Evolutionary conservation across 345 rosid species (phyloP).

Genomic region (Eucalyptus erythrocorys): DNA sequence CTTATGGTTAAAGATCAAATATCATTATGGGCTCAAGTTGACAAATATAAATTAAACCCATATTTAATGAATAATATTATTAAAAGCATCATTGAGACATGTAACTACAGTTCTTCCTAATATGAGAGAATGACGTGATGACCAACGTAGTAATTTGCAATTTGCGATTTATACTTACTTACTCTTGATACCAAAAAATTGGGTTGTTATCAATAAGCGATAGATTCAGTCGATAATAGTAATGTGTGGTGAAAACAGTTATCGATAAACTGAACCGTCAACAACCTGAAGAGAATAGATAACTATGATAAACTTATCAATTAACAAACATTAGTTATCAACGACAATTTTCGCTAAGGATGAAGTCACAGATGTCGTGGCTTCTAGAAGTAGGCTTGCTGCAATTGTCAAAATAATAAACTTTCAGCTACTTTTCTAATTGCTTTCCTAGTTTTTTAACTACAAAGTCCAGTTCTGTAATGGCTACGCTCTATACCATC

Average conservation of each 20-base stretch:
- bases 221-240: background rate
- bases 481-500: background rate
- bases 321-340: background rate
- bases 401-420: background rate
- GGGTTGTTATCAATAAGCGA: background rate
- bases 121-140: background rate
- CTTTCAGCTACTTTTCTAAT: background rate
- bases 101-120: background rate
- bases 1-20: background rate
- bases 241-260: background rate
- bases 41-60: background rate
- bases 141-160: background rate
- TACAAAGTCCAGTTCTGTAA: background rate
- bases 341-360: background rate
- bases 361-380: background rate
- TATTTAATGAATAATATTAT: background rate
- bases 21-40: background rate
- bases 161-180: background rate
- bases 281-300: fast-evolving
- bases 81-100: background rate
- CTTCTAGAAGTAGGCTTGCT: background rate
- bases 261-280: background rate
- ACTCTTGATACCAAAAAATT: background rate
- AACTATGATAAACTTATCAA: background rate
- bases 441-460: background rate